Evolutionary conservation across 805 yeast genomes (phyloP), one percentile per base, ranked within the genome.

Genomic region (Schwanniomyces polymorphus): DNA sequence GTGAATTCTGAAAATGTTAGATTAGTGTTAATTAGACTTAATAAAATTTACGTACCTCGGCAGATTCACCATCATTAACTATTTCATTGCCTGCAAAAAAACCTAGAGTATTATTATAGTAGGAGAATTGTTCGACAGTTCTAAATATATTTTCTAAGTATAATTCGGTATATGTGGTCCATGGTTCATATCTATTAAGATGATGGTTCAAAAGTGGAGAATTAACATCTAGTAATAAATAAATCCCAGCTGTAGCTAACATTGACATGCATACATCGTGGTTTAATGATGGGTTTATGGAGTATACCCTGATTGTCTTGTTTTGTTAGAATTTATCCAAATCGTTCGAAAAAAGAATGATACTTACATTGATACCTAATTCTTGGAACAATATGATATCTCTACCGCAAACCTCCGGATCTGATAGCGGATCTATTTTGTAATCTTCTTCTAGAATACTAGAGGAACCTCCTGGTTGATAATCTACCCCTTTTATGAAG

Each of bases 401-500:
- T 55, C 97, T 79, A 4, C 91, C 86, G 70, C 98, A 92, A 16
- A 66, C 59, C 10, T 76, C 68, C 3, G 83, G 76, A 57, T 89
- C 85, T 2, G 96, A 85, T 38, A 92, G 72, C 0, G 97, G 97
- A 61, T 92, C 98, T 8, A 56, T 61, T 6, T 58, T 50, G 8
- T 21, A 21, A 11, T 37, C 14, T 21, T 37, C 39, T 3, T 58
- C 65, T n/a, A 71, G 71, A 21, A 83, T 84, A 0, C 84, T 91
- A 0, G 96, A 84, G 0, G 96, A 85, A 0, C 97, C 98, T 8
- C 97, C 97, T 0, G 97, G 97, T 60, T 92, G 97, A 61, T 91
- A 91, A 64, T 92, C 98, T 1, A 92, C 87, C 16, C 98, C 98
- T 64, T 81, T 85, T 31, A 91, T 77, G 56, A 76, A 84, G 60